Conservation (phyloP, 1,139 yeast species). For the Suhomyces guaymorum region DNA sequence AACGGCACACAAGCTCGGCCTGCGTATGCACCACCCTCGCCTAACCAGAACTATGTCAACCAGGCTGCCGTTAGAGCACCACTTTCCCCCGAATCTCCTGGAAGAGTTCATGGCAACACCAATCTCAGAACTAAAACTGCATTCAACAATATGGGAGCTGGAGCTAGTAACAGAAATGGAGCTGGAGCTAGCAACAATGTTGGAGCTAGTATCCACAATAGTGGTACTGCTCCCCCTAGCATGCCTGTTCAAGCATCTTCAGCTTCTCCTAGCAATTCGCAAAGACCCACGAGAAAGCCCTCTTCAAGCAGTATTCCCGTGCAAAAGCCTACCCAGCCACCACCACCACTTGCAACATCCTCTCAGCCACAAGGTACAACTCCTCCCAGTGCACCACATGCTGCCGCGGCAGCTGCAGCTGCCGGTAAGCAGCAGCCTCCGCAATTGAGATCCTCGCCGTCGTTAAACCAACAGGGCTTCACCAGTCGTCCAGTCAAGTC, state of each 20-base stretch:
- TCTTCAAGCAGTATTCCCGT: slow-evolving; percentile 5
- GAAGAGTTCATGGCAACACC: slow-evolving; percentile 7
- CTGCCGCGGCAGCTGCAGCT: slow-evolving; percentile 20
- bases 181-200: no score
- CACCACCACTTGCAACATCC: no score
- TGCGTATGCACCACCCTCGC: background rate
- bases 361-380: slow-evolving; percentile 2
- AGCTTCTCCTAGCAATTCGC: background rate
- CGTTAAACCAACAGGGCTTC: slow-evolving; percentile 6
- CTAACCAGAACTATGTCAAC: slow-evolving; percentile 2
- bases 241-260: slow-evolving; percentile 1
- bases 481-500: slow-evolving; percentile 9
- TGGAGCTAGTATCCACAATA: no score
- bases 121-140: slow-evolving; percentile 13
- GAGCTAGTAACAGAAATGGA: no score
- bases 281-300: slow-evolving; percentile 2
- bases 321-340: slow-evolving; percentile 3
- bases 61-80: background rate
- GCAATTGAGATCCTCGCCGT: slow-evolving; percentile 6
- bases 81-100: slow-evolving; percentile 12
- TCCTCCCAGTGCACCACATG: slow-evolving; percentile 13
- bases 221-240: background rate
- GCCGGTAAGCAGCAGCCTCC: slow-evolving; percentile 14
- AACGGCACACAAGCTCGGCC: background rate
- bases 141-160: slow-evolving; percentile 4